Evolutionary conservation across 1,139 yeast species (phyloP).

Genomic region (Meyerozyma carpophila): DNA sequence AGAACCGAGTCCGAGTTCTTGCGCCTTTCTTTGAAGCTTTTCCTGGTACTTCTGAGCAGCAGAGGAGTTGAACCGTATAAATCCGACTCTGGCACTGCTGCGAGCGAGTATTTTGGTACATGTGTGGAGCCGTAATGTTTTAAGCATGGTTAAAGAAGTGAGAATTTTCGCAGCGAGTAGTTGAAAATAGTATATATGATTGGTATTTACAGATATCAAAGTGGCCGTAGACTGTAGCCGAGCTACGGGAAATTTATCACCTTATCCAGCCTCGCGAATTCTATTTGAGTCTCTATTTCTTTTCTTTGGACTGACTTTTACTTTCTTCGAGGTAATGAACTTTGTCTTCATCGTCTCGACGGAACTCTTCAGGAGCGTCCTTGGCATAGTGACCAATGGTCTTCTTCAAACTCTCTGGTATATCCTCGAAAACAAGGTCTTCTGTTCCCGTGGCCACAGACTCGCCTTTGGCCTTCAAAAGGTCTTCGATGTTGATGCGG

Average conservation of each 20-base stretch:
- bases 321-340: conserved; percentile 2
- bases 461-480: conserved; percentile 74
- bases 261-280: background rate
- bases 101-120: background rate
- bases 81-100: background rate
- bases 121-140: background rate
- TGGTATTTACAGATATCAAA: too few species aligned
- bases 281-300: background rate
- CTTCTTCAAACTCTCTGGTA: conserved; percentile 57
- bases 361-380: conserved; percentile 49
- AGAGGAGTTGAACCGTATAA: background rate
- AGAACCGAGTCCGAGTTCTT: conserved; percentile 31
- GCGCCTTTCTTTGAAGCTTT: conserved; percentile 33
- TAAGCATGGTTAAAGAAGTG: background rate
- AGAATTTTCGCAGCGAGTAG: background rate
- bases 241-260: too few species aligned
- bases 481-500: conserved; percentile 70
- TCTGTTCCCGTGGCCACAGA: conserved; percentile 54
- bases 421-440: conserved; percentile 66
- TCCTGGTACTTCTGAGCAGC: conserved; percentile 17
- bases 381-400: conserved; percentile 60
- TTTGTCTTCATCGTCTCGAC: conserved; percentile 11
- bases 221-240: too few species aligned
- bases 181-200: too few species aligned
- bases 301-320: background rate